Percentiles rank a stretch among this genome's conserved stretches.
Evolutionary conservation across 2,329 filamentous ascomycete species (phyloP).

Genomic region (Sporothrix pallida): DNA sequence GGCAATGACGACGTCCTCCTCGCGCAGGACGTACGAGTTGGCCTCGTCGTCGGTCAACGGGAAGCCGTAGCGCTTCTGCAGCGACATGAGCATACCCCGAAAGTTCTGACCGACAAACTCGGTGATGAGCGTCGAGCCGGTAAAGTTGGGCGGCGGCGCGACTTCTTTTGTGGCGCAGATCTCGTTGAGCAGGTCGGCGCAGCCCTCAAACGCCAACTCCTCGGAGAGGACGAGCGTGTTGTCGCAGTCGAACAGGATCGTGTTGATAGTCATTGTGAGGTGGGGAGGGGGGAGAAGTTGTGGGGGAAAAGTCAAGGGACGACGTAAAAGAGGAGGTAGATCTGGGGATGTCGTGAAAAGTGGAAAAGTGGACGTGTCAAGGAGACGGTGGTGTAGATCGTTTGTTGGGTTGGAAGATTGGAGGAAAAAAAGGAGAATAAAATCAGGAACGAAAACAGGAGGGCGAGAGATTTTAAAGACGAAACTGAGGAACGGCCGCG

Average conservation of each 20-base stretch:
- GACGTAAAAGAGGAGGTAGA: neutral
- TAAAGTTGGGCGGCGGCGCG: constrained; percentile 65
- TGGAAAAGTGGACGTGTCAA: neutral
- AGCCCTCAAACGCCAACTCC: constrained; percentile 88
- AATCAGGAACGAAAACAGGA: neutral
- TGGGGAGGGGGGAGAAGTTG: neutral
- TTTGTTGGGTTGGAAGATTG: neutral
- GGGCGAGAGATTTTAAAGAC: constrained; percentile 20
- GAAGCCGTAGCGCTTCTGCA: constrained; percentile 79
- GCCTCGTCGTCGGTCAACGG: constrained; percentile 70
- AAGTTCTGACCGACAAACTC: constrained; percentile 96
- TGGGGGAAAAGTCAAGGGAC: neutral
- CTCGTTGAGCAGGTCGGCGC: constrained; percentile 85
- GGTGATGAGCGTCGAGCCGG: constrained; percentile 75
- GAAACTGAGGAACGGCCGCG: constrained; percentile 2
- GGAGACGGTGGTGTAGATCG: neutral
- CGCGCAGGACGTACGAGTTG: constrained; percentile 73
- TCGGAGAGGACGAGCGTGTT: constrained; percentile 95
- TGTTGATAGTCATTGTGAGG: constrained; percentile 57
- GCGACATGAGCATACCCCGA: constrained; percentile 82
- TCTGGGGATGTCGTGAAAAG: constrained; percentile 5
- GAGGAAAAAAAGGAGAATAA: neutral
- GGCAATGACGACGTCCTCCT: constrained; percentile 83
- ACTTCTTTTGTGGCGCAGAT: constrained; percentile 72
- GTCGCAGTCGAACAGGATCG: constrained; percentile 79